Evolutionary conservation across 1,284 basidiomycete species (phyloP), one percentile per base, ranked within the genome.

Genomic region (Irpex sp.): DNA sequence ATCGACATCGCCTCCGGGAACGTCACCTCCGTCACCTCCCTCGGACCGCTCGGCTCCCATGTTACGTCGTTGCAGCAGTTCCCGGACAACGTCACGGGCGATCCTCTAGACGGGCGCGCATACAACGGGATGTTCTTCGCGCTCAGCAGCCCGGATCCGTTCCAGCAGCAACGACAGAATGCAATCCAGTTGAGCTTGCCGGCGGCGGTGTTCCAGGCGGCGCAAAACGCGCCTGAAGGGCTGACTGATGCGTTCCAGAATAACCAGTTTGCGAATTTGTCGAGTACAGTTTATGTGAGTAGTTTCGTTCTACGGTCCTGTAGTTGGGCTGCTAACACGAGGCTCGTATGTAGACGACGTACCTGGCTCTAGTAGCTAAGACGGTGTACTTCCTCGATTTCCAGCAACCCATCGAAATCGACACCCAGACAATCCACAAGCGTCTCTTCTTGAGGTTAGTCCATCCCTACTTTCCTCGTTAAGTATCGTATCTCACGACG

Each of bases 121-220:
- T 84, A 84, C 70, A 86, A 85, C 64, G 84, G 83, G 0, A 71
- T 75, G 48, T 71, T 71, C 58, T 85, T 85, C 70, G 75, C 80
- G 59, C 63, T 82, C 69, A 75, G 80, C 59, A 72, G 74, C 62
- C 58, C 78, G 38, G 81, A 84, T 66, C 67, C 66, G 44, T 76
- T 73, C 57, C 66, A 72, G 37, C 58, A 70, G 19, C 75, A 70
- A 1, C 72, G 82, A 55, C 71, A 76, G 64, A 72, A 73, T 55
- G 80, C 81, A 11, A 80, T 79, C 4, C 77, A 75, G 58, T 68
- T 84, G 57, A 78, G 80, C 66, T 74, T 85, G 59, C 82, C 83
- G 4, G 79, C 82, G 9, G 80, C 83, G 5, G 77, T 85, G 9
- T 80, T 79, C 61, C 81, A 84, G 70, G 75, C 76, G 7, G 81